A percentile compares a stretch with the other conserved stretches of the same genome.
These are phyloP conservation scores for Amylostereum chailletii DNA, from an alignment of 1,284 basidiomycete genomes.

Conservation along the genomic window DNA sequence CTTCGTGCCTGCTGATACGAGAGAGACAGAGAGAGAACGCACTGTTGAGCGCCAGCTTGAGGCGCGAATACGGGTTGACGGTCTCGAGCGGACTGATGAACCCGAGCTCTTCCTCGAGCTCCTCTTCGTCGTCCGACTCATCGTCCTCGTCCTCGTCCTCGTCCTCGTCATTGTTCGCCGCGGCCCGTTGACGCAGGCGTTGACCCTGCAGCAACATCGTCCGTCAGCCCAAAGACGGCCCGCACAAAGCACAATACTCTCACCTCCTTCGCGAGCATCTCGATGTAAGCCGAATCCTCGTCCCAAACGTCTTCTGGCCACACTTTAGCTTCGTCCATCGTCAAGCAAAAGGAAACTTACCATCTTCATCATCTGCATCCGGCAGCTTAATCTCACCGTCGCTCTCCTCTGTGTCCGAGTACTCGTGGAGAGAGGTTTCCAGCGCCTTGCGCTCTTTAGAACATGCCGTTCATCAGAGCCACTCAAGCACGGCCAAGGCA, in stretches of 20 bases:
- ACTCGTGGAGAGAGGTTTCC: slow-evolving; percentile 48
- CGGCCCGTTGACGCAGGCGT: slow-evolving; percentile 55
- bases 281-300: slow-evolving; percentile 75
- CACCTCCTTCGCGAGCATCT: slow-evolving; percentile 75
- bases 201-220: slow-evolving; percentile 38
- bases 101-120: slow-evolving; percentile 71
- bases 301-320: slow-evolving; percentile 72
- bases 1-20: background rate
- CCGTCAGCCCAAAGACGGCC: slow-evolving; percentile 5
- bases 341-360: slow-evolving; percentile 25
- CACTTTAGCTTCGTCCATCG: slow-evolving; percentile 5
- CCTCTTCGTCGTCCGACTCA: slow-evolving; percentile 42
- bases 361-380: slow-evolving; percentile 68
- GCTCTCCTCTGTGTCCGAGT: slow-evolving; percentile 52
- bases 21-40: slow-evolving; percentile 14
- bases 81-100: slow-evolving; percentile 72
- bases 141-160: slow-evolving; percentile 35
- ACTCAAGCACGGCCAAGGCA: background rate
- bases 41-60: slow-evolving; percentile 71
- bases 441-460: slow-evolving; percentile 54
- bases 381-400: slow-evolving; percentile 49
- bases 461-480: background rate
- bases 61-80: slow-evolving; percentile 63
- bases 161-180: slow-evolving; percentile 24
- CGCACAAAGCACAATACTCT: slow-evolving; percentile 11